Conservation (phyloP, 1,139 yeast species). For the Pneumocystis jirovecii region DNA sequence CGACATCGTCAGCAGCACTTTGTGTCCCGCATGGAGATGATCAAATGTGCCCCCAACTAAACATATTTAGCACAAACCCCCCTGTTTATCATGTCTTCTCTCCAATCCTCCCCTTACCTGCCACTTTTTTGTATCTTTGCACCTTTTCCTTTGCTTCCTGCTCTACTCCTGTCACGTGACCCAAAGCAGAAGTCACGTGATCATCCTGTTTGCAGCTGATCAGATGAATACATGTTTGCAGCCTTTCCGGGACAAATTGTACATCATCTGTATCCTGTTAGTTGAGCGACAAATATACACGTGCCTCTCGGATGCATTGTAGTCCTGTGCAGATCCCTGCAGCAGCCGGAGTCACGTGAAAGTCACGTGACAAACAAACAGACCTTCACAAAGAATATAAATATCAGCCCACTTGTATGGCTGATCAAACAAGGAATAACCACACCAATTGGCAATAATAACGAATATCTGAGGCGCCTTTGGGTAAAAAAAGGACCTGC, state of each 20-base stretch:
- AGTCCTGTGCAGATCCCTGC: too few relatives aligned
- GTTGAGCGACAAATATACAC: too few relatives aligned
- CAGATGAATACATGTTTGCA: background rate
- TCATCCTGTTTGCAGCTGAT: too few relatives aligned
- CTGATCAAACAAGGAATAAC: background rate
- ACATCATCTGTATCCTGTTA: background rate
- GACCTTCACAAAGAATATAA: background rate
- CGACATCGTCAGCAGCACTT: slow-evolving; percentile 60
- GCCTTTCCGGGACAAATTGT: background rate
- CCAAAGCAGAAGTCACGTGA: too few relatives aligned
- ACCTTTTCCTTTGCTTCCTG: background rate
- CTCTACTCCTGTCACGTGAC: too few relatives aligned
- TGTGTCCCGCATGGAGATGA: slow-evolving; percentile 92
- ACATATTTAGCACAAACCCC: background rate
- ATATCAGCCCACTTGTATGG: background rate
- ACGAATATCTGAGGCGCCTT: background rate
- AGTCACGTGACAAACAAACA: slow-evolving; percentile 35
- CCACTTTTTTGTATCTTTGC: background rate
- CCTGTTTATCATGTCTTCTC: background rate
- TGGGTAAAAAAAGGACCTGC: background rate
- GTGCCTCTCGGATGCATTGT: too few relatives aligned
- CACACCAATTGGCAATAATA: background rate
- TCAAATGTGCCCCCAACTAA: slow-evolving; percentile 90
- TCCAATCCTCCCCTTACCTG: background rate
- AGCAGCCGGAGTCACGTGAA: background rate